A percentile compares a stretch with the other conserved stretches of the same genome.
Conservation (phyloP, 2,329 filamentous ascomycete species). For the Coniochaeta sp. region DNA sequence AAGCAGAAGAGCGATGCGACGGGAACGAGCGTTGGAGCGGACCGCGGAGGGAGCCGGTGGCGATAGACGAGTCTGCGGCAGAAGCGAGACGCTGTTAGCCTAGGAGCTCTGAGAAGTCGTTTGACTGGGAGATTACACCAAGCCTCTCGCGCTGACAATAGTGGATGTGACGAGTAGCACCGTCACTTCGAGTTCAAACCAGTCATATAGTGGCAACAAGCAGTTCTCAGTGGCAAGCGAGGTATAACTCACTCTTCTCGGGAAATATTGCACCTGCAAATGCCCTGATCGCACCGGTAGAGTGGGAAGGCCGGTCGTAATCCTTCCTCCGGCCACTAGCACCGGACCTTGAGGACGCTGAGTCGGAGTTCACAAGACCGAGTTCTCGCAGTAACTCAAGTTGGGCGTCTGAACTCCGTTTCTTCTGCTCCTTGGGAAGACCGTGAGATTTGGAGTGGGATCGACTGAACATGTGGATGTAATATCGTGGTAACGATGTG, state of each 20-base stretch:
- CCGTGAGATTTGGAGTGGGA: constrained; percentile 30
- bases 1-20: constrained; percentile 31
- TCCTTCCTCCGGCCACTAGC: constrained; percentile 19
- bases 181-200: not conserved
- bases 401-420: constrained; percentile 25
- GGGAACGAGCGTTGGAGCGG: constrained; percentile 10
- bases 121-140: not conserved
- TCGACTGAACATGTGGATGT: constrained; percentile 37
- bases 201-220: constrained; percentile 1
- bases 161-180: not conserved
- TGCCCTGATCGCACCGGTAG: constrained; percentile 15
- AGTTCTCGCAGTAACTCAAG: constrained; percentile 28
- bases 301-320: constrained; percentile 15
- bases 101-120: not conserved
- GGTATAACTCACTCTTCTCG: constrained; percentile 24
- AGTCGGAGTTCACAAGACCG: constrained; percentile 22
- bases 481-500: constrained; percentile 2
- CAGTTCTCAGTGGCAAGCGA: not conserved
- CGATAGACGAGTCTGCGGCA: constrained; percentile 28
- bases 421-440: constrained; percentile 27
- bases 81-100: constrained; percentile 14
- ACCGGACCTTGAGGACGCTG: constrained; percentile 9
- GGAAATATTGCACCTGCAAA: constrained; percentile 18
- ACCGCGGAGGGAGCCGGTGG: constrained; percentile 25
- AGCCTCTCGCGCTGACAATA: not conserved